These are phyloP conservation scores for Drechslerella stenobrocha DNA, from an alignment of 2,329 filamentous ascomycete species.

Conservation along the genomic window DNA sequence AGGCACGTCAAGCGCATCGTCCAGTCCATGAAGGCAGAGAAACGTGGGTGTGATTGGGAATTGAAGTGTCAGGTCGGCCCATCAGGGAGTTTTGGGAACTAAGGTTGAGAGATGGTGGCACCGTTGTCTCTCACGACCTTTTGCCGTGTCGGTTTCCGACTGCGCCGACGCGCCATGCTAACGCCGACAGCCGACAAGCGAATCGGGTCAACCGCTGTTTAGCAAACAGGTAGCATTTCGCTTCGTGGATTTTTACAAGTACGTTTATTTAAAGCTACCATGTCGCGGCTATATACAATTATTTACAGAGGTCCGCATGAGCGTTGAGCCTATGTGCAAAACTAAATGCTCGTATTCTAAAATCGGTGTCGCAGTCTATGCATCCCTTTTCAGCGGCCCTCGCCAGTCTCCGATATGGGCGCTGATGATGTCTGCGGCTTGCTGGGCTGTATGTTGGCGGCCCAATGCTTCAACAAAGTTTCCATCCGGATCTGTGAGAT, in stretches of 20 bases:
- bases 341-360: background rate
- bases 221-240: too few species aligned
- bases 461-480: constrained; percentile 98
- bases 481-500: constrained; percentile 75
- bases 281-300: background rate
- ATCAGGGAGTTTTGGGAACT: constrained; percentile 10
- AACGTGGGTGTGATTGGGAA: constrained; percentile 4
- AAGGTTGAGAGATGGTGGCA: constrained; percentile 8
- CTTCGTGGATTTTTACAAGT: too few species aligned
- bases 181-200: constrained; percentile 14
- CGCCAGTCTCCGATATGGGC: constrained; percentile 82
- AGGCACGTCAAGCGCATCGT: constrained; percentile 25
- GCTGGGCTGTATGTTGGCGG: constrained; percentile 85
- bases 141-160: constrained; percentile 34
- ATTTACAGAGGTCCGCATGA: background rate
- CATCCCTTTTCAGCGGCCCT: constrained; percentile 54
- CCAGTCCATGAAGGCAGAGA: constrained; percentile 13
- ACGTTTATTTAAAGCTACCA: too few species aligned
- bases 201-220: too few species aligned
- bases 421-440: constrained; percentile 79
- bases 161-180: constrained; percentile 26
- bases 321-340: background rate
- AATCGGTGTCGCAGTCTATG: background rate
- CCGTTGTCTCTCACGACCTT: constrained; percentile 43
- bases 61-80: constrained; percentile 6